These are phyloP conservation scores for Fraxinus angustifolia DNA, from an alignment of 305 asterid species.

Conservation along the genomic window DNA sequence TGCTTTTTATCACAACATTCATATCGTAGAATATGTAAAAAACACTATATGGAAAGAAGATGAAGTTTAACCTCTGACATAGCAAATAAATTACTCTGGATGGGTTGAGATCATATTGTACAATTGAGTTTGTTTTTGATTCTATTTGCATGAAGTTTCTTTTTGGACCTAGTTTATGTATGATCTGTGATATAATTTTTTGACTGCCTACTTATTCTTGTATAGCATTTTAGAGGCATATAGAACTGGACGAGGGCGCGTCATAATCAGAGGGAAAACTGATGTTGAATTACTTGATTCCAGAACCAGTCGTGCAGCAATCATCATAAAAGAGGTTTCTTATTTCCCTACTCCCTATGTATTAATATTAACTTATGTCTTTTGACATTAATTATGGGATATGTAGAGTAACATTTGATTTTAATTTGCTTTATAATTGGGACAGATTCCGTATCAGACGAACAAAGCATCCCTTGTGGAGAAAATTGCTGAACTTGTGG, in stretches of 20 bases:
- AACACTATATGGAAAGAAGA: slow-evolving; percentile 5
- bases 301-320: slow-evolving; percentile 77
- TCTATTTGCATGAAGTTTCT: not conserved
- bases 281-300: slow-evolving; percentile 83
- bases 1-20: slow-evolving; percentile 10
- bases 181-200: not conserved
- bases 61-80: not conserved
- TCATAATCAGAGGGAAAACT: slow-evolving; percentile 88
- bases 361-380: slow-evolving; percentile 17
- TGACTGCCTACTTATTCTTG: slow-evolving; percentile 19
- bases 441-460: slow-evolving; percentile 94
- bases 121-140: not conserved
- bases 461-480: slow-evolving; percentile 92
- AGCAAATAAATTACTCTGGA: not conserved
- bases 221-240: slow-evolving; percentile 88
- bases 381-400: not conserved
- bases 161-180: not conserved
- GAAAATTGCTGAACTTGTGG: slow-evolving; percentile 95
- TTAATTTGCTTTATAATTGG: slow-evolving; percentile 20
- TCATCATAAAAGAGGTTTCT: slow-evolving; percentile 89
- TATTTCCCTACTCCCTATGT: slow-evolving; percentile 17
- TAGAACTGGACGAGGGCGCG: slow-evolving; percentile 91
- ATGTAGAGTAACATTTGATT: not conserved
- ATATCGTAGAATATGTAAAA: not conserved
- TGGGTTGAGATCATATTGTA: not conserved